These are phyloP conservation scores for Symmetrospora coprosmae DNA, from an alignment of 768 basidiomycete genomes.

Conservation along the genomic window DNA sequence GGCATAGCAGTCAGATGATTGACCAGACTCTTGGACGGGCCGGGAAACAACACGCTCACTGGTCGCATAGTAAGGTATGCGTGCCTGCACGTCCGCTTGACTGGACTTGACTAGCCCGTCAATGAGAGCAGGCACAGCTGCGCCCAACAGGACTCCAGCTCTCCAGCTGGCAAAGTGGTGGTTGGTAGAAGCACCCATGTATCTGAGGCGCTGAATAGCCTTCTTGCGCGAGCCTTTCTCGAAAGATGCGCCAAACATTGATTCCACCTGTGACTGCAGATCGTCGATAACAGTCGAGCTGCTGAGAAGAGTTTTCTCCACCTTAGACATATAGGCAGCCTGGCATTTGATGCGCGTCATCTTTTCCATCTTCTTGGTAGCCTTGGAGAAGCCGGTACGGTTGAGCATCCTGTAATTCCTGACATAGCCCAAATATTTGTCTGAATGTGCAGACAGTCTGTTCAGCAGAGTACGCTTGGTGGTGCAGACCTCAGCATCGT, in stretches of 20 bases:
- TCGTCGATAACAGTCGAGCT: constrained; percentile 48
- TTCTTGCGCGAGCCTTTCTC: constrained; percentile 63
- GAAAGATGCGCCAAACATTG: constrained; percentile 60
- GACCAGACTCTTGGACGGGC: no score
- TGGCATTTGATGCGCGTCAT: constrained; percentile 45
- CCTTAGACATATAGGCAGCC: constrained; percentile 61
- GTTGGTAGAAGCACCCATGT: constrained; percentile 34
- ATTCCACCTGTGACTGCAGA: constrained; percentile 65
- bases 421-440: constrained; percentile 68
- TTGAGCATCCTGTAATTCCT: constrained; percentile 87
- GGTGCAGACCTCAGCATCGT: no score
- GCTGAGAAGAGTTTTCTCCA: constrained; percentile 54
- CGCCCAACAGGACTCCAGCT: constrained; percentile 26
- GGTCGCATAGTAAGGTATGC: no score
- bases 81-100: background rate
- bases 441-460: constrained; percentile 41
- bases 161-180: constrained; percentile 28
- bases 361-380: constrained; percentile 26
- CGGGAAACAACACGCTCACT: no score
- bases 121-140: constrained; percentile 21
- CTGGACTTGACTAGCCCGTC: constrained; percentile 25
- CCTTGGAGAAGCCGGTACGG: constrained; percentile 49
- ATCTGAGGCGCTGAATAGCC: constrained; percentile 55
- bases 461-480: background rate
- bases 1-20: constrained; percentile 4